phyloP scores from a whole-genome alignment of 2,329 filamentous ascomycete genomes.

The Arthrobotrys conoides region DNA sequence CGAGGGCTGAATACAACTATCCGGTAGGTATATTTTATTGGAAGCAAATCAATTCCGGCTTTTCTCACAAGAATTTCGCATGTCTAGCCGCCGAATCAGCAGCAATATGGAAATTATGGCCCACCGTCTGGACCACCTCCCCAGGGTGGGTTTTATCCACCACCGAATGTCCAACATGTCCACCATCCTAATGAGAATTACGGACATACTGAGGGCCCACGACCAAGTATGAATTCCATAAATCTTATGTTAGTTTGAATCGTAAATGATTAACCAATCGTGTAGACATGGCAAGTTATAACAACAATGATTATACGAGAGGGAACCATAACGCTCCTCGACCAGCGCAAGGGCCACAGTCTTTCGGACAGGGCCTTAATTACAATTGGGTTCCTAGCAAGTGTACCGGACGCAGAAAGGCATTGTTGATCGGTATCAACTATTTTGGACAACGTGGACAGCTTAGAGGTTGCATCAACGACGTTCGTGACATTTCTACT shows the following conservation, averaged over 20 bases:
- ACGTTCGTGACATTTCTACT: conserved; percentile 67
- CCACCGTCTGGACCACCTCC: conserved; percentile 43
- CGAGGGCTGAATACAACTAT: conserved; percentile 23
- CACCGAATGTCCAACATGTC: conserved; percentile 46
- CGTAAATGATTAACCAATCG: conserved; percentile 1
- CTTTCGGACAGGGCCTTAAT: conserved; percentile 51
- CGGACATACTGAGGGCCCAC: conserved; percentile 51
- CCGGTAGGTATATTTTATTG: conserved; percentile 36
- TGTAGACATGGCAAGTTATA: conserved; percentile 47
- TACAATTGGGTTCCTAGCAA: conserved; percentile 66
- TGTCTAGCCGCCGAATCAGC: conserved; percentile 32
- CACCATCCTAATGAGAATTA: conserved; percentile 42
- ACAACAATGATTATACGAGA: conserved; percentile 42
- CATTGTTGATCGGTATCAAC: conserved; percentile 83
- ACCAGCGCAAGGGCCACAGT: conserved; percentile 45
- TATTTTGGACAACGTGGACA: conserved; percentile 81
- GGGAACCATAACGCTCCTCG: conserved; percentile 53
- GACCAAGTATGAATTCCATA: conserved; percentile 29
- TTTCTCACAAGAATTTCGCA: background rate
- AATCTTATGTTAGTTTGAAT: background rate
- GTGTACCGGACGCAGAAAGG: conserved; percentile 80
- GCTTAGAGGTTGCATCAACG: conserved; percentile 84
- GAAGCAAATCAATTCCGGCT: too few relatives aligned
- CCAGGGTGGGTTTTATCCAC: conserved; percentile 45
- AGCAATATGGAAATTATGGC: conserved; percentile 33